Percentiles rank a stretch among this genome's conserved stretches.
These are phyloP conservation scores for Gaertneriomyces semiglobifer DNA, from an alignment of 192 early-diverging fungal genomes.

Conservation along the genomic window DNA sequence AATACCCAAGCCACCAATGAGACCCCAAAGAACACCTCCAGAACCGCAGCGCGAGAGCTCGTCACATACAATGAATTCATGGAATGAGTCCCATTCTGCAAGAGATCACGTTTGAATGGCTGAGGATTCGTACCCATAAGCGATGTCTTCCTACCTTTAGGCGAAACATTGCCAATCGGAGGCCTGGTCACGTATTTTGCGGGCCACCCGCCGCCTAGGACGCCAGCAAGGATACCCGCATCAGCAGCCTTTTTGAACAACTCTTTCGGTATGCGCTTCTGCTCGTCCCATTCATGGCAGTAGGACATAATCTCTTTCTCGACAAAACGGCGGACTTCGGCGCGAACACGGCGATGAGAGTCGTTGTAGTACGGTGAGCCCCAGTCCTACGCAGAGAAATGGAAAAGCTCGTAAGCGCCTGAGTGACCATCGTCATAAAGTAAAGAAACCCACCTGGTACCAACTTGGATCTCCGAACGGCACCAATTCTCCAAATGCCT, in stretches of 20 bases:
- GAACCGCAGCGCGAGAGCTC: constrained; percentile 78
- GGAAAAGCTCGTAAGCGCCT: neutral
- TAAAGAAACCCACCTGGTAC: constrained; percentile 39
- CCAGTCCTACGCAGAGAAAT: constrained; percentile 38
- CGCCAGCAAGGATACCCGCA: constrained; percentile 66
- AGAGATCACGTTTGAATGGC: no score
- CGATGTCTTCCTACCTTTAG: constrained; percentile 28
- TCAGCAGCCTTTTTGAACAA: constrained; percentile 71
- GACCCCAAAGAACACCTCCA: constrained; percentile 77
- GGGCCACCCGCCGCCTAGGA: constrained; percentile 46
- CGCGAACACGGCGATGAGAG: constrained; percentile 60
- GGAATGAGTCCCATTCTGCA: constrained; percentile 64
- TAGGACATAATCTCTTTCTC: constrained; percentile 75
- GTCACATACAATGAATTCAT: constrained; percentile 71
- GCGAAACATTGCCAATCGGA: constrained; percentile 32
- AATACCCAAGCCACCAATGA: constrained; percentile 65
- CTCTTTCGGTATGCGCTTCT: constrained; percentile 66
- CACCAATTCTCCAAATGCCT: constrained; percentile 70
- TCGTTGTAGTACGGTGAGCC: constrained; percentile 78
- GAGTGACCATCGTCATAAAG: neutral
- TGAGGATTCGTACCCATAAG: no score
- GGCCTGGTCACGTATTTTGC: constrained; percentile 25
- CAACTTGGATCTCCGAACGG: constrained; percentile 80
- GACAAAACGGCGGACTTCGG: constrained; percentile 66
- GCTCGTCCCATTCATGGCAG: constrained; percentile 79